Evolutionary conservation across 768 basidiomycete species (phyloP), one percentile per base, ranked within the genome.

Genomic region (Suillus subaureus): DNA sequence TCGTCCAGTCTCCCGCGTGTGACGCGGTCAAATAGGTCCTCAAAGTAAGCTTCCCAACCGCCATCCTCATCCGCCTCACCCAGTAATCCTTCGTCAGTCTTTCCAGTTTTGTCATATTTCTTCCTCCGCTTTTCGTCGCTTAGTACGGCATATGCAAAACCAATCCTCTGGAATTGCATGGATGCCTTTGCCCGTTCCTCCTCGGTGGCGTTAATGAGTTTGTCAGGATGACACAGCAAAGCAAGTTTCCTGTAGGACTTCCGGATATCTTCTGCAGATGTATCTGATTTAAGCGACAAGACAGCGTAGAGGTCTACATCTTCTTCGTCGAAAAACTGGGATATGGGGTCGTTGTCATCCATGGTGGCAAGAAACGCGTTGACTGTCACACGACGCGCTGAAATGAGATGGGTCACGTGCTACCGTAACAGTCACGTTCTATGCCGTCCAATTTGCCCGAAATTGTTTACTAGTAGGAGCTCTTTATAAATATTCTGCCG

Each of bases 41-140:
- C 91, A 71, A 99, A 99, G 78, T 99, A 99, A 7, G 92, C 87
- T 72, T 95, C 94, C 97, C 97, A 99, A 26, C 77, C 76, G 1
- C 94, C 93, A 67, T 89, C 92, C 66, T 91, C 93, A 12, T 87
- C 93, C 7, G 85, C 85, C 28, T 81, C 87, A 47, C 91, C 74
- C 58, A 89, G 88, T 52, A 91, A 84, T 12, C 85, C 86, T 71
- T 98, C 96, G 68, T 89, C 88, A 11, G 96, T 97, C 69, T 85
- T 85, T 21, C 97, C 97, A 0, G 92, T 97, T 63, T 77, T 78
- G 71, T 99, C 96, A 70, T 98, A 99, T 66, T 87, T 82, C 72
- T 86, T 81, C 73, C 89, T 85, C 69, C 89, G 79, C 72, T 86
- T 88, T 65, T 87, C 87, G 70, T 99, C 96, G 62, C 89, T 84